phyloP scores from a whole-genome alignment of 2,329 filamentous ascomycete species.

The Sporothrix variecibatus region DNA sequence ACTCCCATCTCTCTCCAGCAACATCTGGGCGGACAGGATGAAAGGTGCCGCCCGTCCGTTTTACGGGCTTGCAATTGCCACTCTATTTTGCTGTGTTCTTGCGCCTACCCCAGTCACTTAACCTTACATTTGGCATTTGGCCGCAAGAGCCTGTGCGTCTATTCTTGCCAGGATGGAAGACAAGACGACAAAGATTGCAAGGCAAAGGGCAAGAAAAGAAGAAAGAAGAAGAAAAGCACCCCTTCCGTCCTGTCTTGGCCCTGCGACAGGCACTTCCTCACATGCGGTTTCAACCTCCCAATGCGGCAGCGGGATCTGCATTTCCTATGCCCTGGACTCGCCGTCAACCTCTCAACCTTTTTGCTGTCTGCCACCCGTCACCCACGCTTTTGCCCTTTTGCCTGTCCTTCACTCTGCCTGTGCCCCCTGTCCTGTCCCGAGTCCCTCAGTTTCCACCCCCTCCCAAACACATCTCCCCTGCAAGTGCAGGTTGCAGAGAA shows the following conservation, averaged over 20 bases:
- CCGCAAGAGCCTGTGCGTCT: constrained; percentile 18
- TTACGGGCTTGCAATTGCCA: neutral
- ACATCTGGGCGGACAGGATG: neutral
- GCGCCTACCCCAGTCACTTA: constrained; percentile 4
- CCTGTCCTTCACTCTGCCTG: neutral
- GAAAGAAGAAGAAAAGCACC: neutral
- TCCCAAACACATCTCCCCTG: constrained; percentile 15
- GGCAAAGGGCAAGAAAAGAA: neutral
- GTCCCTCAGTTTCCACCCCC: constrained; percentile 4
- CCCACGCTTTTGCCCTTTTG: neutral
- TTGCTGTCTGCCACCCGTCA: neutral
- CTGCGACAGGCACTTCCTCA: constrained; percentile 36
- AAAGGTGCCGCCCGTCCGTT: neutral
- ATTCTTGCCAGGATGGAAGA: neutral
- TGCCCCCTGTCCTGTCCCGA: neutral
- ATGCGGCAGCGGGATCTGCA: constrained; percentile 37
- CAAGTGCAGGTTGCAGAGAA: neutral
- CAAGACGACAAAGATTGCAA: neutral
- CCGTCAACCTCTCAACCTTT: constrained; percentile 12
- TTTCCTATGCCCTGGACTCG: constrained; percentile 31
- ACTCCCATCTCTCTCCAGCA: constrained; percentile 8
- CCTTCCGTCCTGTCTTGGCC: constrained; percentile 28
- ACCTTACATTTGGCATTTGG: constrained; percentile 21
- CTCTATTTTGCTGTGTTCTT: neutral
- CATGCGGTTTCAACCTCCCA: constrained; percentile 37